Evolutionary conservation across 345 rosid genomes (phyloP).

Genomic region (Hypericum androsaemum): DNA sequence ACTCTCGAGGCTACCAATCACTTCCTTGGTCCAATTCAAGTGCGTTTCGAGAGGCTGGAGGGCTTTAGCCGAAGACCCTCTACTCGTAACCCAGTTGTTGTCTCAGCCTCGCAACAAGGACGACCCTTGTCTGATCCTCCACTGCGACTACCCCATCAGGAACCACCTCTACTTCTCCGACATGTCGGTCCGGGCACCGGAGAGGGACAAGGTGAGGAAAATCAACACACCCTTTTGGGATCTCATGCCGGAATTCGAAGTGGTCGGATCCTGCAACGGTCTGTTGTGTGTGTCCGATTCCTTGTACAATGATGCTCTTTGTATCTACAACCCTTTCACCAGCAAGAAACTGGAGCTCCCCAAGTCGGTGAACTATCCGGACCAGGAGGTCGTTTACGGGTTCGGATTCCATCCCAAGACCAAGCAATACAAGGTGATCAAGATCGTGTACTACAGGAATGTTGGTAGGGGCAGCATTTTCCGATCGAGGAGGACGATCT

Average conservation of each 20-base stretch:
- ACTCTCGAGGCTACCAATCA: conserved; percentile 50
- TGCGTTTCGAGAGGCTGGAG: conserved; percentile 46
- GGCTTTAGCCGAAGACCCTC: conserved; percentile 30
- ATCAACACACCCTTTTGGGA: conserved; percentile 21
- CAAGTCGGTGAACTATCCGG: conserved; percentile 12
- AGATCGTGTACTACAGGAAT: conserved; percentile 24
- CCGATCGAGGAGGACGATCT: conserved; percentile 16
- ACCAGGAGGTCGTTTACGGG: conserved; percentile 29
- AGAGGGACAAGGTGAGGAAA: conserved; percentile 16
- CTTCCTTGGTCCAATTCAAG: conserved; percentile 43
- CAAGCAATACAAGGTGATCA: conserved; percentile 31
- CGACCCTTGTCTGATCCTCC: conserved; percentile 33
- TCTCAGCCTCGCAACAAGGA: conserved; percentile 5
- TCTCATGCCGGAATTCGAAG: conserved; percentile 27
- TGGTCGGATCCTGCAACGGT: conserved; percentile 41
- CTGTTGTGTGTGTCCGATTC: conserved; percentile 31
- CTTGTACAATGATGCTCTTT: conserved; percentile 13
- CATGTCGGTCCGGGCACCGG: conserved; percentile 11
- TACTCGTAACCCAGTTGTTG: conserved; percentile 11
- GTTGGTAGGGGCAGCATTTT: conserved; percentile 8
- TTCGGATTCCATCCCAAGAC: conserved; percentile 29
- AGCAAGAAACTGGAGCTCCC: conserved; percentile 23
- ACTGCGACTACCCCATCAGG: conserved; percentile 28
- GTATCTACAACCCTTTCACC: conserved; percentile 34
- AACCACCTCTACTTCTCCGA: conserved; percentile 33